Percentiles rank a stretch among this genome's conserved stretches.
phyloP scores from a whole-genome alignment of 2,329 filamentous ascomycete species.

The Periconia sp. region DNA sequence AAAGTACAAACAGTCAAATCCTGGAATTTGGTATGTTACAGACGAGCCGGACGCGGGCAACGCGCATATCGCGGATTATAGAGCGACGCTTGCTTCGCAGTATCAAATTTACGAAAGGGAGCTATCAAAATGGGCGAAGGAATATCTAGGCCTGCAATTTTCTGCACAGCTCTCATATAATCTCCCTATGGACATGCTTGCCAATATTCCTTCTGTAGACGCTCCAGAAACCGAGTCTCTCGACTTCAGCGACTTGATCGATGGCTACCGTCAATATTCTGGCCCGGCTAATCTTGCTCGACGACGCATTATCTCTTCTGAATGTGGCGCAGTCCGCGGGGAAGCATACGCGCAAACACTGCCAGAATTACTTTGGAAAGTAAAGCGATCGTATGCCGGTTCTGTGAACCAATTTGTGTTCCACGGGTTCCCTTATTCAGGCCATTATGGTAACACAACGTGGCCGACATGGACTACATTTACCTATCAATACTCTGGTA shows the following conservation, averaged over 20 bases:
- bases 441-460: constrained; percentile 53
- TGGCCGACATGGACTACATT: constrained; percentile 57
- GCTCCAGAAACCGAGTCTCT: constrained; percentile 52
- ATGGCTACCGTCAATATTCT: constrained; percentile 49
- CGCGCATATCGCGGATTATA: constrained; percentile 15
- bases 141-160: constrained; percentile 40
- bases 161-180: constrained; percentile 52
- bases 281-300: constrained; percentile 49
- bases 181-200: constrained; percentile 50
- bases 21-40: constrained; percentile 13
- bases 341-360: constrained; percentile 36
- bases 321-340: constrained; percentile 34
- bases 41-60: constrained; percentile 19
- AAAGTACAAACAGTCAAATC: constrained; percentile 12
- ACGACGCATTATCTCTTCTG: constrained; percentile 47
- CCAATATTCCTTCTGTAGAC: constrained; percentile 45
- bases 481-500: constrained; percentile 48
- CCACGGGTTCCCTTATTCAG: constrained; percentile 53
- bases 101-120: constrained; percentile 42
- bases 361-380: constrained; percentile 31
- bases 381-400: constrained; percentile 15
- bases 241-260: constrained; percentile 39
- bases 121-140: constrained; percentile 40
- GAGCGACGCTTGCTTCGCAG: constrained; percentile 20
- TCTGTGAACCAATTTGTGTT: constrained; percentile 37